Evolutionary conservation across 305 asterid species (phyloP), one percentile per base, ranked within the genome.

Genomic region (Plantago lanceolata): DNA sequence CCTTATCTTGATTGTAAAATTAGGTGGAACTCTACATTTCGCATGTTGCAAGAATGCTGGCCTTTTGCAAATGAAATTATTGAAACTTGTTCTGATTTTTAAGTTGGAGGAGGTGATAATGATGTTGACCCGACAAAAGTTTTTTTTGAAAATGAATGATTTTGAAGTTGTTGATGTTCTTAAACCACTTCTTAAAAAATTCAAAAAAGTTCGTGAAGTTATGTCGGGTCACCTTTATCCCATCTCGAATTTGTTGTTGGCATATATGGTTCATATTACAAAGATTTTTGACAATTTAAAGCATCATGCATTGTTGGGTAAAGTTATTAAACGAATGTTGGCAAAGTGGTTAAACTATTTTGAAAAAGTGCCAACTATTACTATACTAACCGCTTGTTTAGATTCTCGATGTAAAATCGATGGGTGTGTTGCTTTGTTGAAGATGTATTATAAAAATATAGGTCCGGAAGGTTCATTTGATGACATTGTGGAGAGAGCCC

Each of bases 1-100:
- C 59, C 59, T 53, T 53, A 53, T 53, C 37, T 53, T 53, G 59
- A 53, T 53, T 53, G 59, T 24, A 53, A 53, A 24, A 53, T 53
- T 24, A 24, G 59, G n/a, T 53, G 59, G 19, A 53, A 53, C 9
- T 53, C 59, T 13, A 53, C 37, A 6, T 52, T 53, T 53, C 20
- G 58, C 11, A 53, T 53, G 35, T 53, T 53, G 29, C 58, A 53
- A 20, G 58, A 13, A 21, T 53, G 58, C 11, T 4, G 17, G 12
- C n/a, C 21, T 2, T 53, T 11, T 21, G 58, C 18, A 7, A 15
- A 7, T 21, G 35, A 21, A 53, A 53, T 53, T 53, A n/a, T 53
- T 12, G 18, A 14, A 53, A 19, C 6, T 18, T 21, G 35, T 21
- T 20, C 9, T 13, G 17, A 3, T 53, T 53, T 21, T 37, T 1